phyloP scores from a whole-genome alignment of 192 early-diverging fungal genomes.

The Rhizoclosmatium globosum region DNA sequence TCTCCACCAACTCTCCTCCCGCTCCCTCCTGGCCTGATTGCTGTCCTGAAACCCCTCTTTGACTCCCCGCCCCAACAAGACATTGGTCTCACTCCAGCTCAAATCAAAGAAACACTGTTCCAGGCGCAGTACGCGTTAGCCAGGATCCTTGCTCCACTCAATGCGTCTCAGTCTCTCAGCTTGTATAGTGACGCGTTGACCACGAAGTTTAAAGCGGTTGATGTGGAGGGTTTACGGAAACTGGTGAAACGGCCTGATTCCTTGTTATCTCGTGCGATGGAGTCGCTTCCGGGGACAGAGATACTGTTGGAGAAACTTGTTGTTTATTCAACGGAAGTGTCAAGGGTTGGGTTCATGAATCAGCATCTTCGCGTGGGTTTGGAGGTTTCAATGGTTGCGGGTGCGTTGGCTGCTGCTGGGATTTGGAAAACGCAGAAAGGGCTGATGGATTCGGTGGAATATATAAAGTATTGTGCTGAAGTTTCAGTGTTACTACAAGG shows the following conservation, averaged over 20 bases:
- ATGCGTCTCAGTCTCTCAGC: background rate
- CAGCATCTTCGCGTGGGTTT: background rate
- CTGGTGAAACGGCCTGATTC: background rate
- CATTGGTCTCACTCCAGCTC: constrained; percentile 3
- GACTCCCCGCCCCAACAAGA: background rate
- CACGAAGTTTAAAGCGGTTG: constrained; percentile 13
- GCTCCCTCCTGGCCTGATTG: background rate
- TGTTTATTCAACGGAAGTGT: constrained; percentile 7
- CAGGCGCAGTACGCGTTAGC: constrained; percentile 1
- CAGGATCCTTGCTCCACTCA: background rate
- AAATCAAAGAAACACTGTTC: constrained; percentile 24
- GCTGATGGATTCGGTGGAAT: background rate
- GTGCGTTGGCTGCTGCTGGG: background rate
- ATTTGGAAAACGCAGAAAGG: background rate
- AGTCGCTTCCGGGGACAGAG: background rate
- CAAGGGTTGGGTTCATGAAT: background rate
- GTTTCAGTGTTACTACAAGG: background rate
- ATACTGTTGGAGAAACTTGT: background rate
- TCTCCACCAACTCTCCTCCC: background rate
- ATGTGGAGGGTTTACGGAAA: background rate
- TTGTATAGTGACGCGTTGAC: background rate
- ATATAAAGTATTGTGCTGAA: constrained; percentile 12
- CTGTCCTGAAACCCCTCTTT: background rate
- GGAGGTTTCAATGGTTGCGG: background rate
- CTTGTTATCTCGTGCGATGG: background rate